phyloP scores from a whole-genome alignment of 768 basidiomycete genomes.

The Polyporus arcularius region DNA sequence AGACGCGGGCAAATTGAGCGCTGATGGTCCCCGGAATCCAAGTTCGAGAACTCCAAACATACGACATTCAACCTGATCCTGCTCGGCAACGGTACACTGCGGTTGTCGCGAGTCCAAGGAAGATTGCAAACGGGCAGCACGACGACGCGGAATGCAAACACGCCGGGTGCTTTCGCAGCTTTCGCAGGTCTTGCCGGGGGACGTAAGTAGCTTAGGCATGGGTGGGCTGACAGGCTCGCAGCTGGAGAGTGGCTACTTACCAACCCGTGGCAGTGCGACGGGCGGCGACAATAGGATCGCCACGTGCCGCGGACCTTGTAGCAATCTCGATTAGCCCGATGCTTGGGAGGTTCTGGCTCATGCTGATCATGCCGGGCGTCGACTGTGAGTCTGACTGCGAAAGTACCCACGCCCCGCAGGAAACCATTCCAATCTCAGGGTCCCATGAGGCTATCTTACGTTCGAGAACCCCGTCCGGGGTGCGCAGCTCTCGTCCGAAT shows the following conservation, averaged over 20 bases:
- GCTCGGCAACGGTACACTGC: no score
- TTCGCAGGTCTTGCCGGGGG: neutral
- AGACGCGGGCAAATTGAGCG: no score
- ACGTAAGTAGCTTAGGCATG: neutral
- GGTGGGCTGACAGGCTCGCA: neutral
- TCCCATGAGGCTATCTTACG: slow-evolving; percentile 7
- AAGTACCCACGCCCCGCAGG: neutral
- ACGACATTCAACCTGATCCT: no score
- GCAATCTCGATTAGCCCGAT: slow-evolving; percentile 15
- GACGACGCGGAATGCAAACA: neutral
- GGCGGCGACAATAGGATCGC: slow-evolving; percentile 9
- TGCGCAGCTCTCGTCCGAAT: neutral
- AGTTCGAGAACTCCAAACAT: no score
- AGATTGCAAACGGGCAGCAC: neutral
- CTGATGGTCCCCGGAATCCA: no score
- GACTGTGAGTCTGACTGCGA: slow-evolving; percentile 1
- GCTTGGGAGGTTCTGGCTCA: neutral
- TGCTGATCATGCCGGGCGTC: slow-evolving; percentile 1
- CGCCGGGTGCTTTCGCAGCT: neutral
- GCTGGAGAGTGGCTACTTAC: neutral
- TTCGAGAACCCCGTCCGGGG: neutral
- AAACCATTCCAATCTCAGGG: neutral
- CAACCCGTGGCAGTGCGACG: slow-evolving; percentile 14
- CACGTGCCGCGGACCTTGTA: slow-evolving; percentile 16
- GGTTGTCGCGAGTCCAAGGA: no score